phyloP scores from a whole-genome alignment of 2,329 filamentous ascomycete genomes.

The Fusarium fujikuroi region DNA sequence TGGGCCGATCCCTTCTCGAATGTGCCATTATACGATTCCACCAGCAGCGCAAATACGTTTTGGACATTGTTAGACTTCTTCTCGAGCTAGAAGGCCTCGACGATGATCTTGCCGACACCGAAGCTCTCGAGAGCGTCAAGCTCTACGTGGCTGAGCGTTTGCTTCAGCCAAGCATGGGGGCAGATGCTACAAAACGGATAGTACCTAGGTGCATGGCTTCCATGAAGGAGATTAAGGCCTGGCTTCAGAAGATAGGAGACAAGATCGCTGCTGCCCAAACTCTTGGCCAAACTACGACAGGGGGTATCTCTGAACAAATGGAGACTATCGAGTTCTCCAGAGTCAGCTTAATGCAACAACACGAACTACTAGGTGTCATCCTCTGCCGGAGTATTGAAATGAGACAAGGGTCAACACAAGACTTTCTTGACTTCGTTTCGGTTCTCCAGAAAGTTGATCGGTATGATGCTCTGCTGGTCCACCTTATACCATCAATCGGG shows the following conservation, averaged over 20 bases:
- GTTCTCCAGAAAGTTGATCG: constrained; percentile 76
- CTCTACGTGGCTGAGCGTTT: constrained; percentile 50
- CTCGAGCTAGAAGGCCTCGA: constrained; percentile 70
- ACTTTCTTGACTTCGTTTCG: constrained; percentile 78
- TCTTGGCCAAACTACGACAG: constrained; percentile 68
- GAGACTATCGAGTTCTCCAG: constrained; percentile 86
- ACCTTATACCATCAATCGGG: constrained; percentile 83
- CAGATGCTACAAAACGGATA: constrained; percentile 65
- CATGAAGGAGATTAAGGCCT: constrained; percentile 80
- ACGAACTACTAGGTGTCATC: constrained; percentile 87
- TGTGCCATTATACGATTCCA: constrained; percentile 90
- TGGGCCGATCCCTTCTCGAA: constrained; percentile 79
- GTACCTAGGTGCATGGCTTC: constrained; percentile 78
- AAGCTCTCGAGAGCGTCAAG: constrained; percentile 48
- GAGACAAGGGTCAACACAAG: constrained; percentile 73
- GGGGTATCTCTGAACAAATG: constrained; percentile 67
- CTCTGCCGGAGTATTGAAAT: constrained; percentile 82
- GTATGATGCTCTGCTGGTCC: constrained; percentile 79
- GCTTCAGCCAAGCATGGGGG: constrained; percentile 48
- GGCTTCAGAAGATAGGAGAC: constrained; percentile 80
- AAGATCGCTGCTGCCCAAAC: constrained; percentile 79
- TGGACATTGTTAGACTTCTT: constrained; percentile 85
- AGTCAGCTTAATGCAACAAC: constrained; percentile 84
- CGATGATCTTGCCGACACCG: constrained; percentile 62
- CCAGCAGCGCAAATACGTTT: constrained; percentile 81